Base-by-base conservation (phyloP, 306 rosid genomes). In the Quercus berberidifolia region DNA sequence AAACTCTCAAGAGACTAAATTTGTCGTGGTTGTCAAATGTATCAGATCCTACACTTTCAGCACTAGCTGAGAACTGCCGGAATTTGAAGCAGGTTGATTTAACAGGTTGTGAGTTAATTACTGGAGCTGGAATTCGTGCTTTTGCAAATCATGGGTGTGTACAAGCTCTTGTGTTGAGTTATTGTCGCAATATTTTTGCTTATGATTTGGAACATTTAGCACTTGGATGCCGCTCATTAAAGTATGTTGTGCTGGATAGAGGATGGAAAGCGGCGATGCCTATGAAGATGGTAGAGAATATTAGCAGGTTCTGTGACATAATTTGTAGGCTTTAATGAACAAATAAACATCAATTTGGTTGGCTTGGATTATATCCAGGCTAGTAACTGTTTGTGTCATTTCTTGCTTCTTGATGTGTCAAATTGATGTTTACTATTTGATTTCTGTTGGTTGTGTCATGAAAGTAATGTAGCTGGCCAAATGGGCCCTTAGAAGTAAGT, bases 21-120 rank as follows among this genome's bases (percentile, higher is more conserved):
- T 26, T 85, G 14, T 56, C 68, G 28, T 75, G 85, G 75, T 41
- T 85, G 72, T 28, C 74, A 14, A 69, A 71, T 26, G 78, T 84
- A n/a, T 68, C 88, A 15, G 80, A 85, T 67, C 25, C 4, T 6
- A 74, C 85, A 2, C 75, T 60, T 26, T 30, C 69, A 30, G 83
- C 88, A 8, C 71, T 85, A 14, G 83, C 83, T 19, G 55, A 78
- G 56, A 43, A 71, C 21, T 75, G 72, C 17, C 55, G 9, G 38
- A 55, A 25, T 25, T 58, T 74, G 83, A 62, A 55, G 71, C 26
- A 52, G 0, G 63, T 80, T 31, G 55, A 80, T 75, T 74, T 80
- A 30, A 74, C 83, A 0, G 83, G 83, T 0, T 80, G 83, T 8
- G 79, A 80, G 49, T 17, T 74, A 46, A 68, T 55, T 25, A 80